Conservation (phyloP, 768 basidiomycete species). For the Amanita rimosa region DNA sequence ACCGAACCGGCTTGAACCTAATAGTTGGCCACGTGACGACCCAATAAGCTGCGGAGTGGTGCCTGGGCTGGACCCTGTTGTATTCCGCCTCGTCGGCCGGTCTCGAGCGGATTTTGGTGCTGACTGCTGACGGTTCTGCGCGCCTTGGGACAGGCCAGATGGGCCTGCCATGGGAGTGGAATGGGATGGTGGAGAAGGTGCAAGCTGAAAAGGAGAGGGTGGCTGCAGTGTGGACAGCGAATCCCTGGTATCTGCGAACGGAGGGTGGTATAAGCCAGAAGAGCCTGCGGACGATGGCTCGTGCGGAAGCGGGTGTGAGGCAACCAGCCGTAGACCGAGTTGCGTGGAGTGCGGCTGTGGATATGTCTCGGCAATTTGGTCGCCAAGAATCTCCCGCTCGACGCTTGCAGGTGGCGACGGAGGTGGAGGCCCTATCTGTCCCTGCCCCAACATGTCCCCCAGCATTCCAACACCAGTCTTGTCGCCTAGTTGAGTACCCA, state of each 20-base stretch:
- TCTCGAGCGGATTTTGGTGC: slow-evolving; percentile 10
- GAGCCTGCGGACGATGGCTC: background rate
- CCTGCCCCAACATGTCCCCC: background rate
- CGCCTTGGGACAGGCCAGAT: slow-evolving; percentile 17
- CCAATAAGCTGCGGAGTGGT: slow-evolving; percentile 21
- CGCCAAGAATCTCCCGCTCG: slow-evolving; percentile 14
- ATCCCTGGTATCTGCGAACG: background rate
- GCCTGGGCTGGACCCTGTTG: slow-evolving; percentile 43
- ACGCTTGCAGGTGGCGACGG: slow-evolving; percentile 31
- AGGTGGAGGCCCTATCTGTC: slow-evolving; percentile 41
- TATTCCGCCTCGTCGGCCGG: slow-evolving; percentile 53
- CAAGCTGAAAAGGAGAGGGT: slow-evolving; percentile 3
- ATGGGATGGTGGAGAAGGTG: slow-evolving; percentile 6
- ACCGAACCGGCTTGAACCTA: slow-evolving; percentile 1
- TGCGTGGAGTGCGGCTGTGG: background rate
- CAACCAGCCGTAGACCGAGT: background rate
- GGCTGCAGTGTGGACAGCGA: background rate
- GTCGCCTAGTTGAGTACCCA: background rate
- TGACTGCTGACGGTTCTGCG: slow-evolving; percentile 42
- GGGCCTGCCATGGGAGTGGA: slow-evolving; percentile 9
- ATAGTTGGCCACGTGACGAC: background rate
- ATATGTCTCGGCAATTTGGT: slow-evolving; percentile 7
- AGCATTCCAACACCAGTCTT: background rate
- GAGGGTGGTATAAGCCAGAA: background rate
- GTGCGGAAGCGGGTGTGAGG: background rate